These are phyloP conservation scores for Ceratocystis albifundus DNA, from an alignment of 2,329 filamentous ascomycete species.

Conservation along the genomic window DNA sequence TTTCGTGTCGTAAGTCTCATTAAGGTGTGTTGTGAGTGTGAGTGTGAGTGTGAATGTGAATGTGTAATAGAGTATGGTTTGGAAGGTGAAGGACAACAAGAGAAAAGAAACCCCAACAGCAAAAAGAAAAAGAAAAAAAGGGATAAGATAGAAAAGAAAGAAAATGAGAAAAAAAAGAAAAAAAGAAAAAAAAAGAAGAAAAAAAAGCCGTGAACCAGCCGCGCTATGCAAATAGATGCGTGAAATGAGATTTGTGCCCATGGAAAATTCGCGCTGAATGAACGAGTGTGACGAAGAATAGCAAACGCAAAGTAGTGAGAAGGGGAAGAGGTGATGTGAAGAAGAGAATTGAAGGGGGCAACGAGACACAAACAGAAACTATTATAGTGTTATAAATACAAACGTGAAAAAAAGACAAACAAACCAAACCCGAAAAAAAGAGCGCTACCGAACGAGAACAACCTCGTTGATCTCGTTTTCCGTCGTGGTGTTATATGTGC, in stretches of 20 bases:
- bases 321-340: not conserved
- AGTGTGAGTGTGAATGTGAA: not conserved
- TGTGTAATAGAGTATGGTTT: not conserved
- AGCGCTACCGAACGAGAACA: conserved; percentile 33
- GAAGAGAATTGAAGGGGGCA: not conserved
- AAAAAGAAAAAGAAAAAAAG: not conserved
- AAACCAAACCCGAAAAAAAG: conserved; percentile 23
- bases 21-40: conserved; percentile 11
- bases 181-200: not conserved
- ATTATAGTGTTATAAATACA: conserved; percentile 21
- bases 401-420: conserved; percentile 16
- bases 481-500: conserved; percentile 29
- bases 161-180: not conserved
- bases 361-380: conserved; percentile 12
- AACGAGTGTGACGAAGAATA: conserved; percentile 16
- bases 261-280: conserved; percentile 17
- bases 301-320: not conserved
- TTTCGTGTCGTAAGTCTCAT: conserved; percentile 18
- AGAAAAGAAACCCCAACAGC: not conserved
- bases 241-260: conserved; percentile 17
- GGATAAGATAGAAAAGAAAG: not conserved
- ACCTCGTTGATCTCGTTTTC: conserved; percentile 39
- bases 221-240: conserved; percentile 18
- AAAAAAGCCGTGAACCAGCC: conserved; percentile 17
- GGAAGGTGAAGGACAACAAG: not conserved